A percentile compares a stretch with the other conserved stretches of the same genome.
Conservation (phyloP, 2,329 filamentous ascomycete species). For the Ceratocystis ficicola region DNA sequence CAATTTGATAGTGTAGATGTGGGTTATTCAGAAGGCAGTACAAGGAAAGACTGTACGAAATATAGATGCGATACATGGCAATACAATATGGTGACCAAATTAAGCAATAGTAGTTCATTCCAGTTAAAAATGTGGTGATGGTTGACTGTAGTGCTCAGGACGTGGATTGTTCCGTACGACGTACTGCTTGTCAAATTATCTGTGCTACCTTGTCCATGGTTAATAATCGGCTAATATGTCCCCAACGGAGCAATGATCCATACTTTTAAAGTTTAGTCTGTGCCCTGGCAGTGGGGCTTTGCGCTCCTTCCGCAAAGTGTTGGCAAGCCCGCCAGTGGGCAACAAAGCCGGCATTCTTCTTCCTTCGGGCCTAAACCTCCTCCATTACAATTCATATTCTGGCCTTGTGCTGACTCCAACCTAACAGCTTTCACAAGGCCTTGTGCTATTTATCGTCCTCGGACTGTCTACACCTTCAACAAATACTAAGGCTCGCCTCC, state of each 20-base stretch:
- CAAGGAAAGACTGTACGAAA: too few species aligned
- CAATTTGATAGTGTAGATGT: too few species aligned
- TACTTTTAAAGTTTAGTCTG: conserved; percentile 19
- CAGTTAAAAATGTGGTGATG: too few species aligned
- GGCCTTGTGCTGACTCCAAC: not conserved
- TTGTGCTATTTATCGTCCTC: not conserved
- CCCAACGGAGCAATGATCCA: conserved; percentile 9
- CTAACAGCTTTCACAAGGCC: not conserved
- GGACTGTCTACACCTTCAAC: not conserved
- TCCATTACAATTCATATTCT: too few species aligned
- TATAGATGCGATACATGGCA: too few species aligned
- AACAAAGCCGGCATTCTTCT: conserved; percentile 3
- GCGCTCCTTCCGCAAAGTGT: conserved; percentile 8
- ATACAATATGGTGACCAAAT: too few species aligned
- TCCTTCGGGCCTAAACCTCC: conserved; percentile 5
- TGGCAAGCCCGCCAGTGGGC: conserved; percentile 8
- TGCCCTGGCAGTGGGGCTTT: conserved; percentile 11
- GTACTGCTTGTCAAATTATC: too few species aligned
- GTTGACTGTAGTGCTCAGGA: too few species aligned
- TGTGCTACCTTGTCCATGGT: not conserved
- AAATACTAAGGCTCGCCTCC: not conserved
- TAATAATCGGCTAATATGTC: conserved; percentile 10
- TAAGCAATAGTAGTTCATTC: too few species aligned
- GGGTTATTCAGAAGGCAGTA: too few species aligned
- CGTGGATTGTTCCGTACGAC: too few species aligned